phyloP scores from a whole-genome alignment of 2,329 filamentous ascomycete species.

The Alternaria viburni region DNA sequence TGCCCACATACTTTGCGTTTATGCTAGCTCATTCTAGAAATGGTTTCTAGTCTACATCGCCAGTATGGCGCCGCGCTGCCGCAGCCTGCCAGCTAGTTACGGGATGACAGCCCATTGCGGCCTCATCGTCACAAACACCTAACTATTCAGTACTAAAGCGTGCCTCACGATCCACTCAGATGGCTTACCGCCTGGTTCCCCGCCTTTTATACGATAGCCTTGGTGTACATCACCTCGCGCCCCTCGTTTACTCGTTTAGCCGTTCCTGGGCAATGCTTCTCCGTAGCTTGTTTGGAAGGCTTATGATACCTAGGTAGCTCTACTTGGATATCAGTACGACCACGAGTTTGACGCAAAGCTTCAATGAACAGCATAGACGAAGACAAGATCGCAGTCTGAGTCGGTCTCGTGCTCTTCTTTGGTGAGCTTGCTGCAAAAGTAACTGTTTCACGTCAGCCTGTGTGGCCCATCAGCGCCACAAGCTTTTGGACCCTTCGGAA shows the following conservation, averaged over 20 bases:
- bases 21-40: neutral
- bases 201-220: neutral
- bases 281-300: neutral
- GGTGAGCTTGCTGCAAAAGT: neutral
- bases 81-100: neutral
- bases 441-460: neutral
- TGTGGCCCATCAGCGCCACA: neutral
- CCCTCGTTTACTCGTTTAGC: neutral
- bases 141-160: neutral
- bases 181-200: neutral
- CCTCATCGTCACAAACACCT: neutral
- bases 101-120: neutral
- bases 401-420: neutral
- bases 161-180: neutral
- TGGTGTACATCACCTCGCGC: neutral
- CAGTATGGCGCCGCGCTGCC: neutral
- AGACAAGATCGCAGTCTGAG: accelerated
- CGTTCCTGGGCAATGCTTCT: neutral
- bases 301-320: neutral
- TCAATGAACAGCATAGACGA: accelerated
- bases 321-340: neutral
- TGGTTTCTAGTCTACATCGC: neutral
- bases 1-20: neutral
- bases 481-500: neutral
- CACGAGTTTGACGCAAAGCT: neutral